Evolutionary conservation across 345 rosid genomes (phyloP).

Genomic region (Bruguiera gymnorhiza): DNA sequence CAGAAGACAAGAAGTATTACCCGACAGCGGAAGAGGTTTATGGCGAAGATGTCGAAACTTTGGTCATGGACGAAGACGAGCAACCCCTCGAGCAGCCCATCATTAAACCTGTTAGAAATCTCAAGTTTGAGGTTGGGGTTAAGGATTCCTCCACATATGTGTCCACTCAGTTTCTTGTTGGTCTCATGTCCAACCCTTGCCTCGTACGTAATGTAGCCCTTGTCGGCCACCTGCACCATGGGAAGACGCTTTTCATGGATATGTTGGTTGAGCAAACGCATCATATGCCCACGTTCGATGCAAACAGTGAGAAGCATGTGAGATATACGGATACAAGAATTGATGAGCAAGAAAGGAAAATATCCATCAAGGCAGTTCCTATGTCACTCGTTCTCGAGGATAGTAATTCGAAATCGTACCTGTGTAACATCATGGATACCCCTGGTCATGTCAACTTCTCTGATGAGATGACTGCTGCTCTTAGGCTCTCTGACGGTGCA

Average conservation of each 20-base stretch:
- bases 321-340: conserved; percentile 90
- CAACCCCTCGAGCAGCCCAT: conserved; percentile 91
- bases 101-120: conserved; percentile 72
- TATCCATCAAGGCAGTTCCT: conserved; percentile 90
- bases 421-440: conserved; percentile 88
- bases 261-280: conserved; percentile 99
- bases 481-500: conserved; percentile 93
- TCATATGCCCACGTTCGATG: conserved; percentile 79
- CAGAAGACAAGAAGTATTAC: conserved; percentile 94
- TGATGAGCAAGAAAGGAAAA: conserved; percentile 94
- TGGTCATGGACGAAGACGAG: conserved; percentile 97
- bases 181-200: conserved; percentile 86
- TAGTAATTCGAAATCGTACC: conserved; percentile 84
- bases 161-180: conserved; percentile 86
- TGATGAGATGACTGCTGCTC: conserved; percentile 82
- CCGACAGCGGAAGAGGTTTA: conserved; percentile 98
- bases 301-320: conserved; percentile 80
- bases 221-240: conserved; percentile 92
- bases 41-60: conserved; percentile 87
- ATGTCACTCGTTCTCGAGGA: conserved; percentile 98
- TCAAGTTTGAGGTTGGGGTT: conserved; percentile 89
- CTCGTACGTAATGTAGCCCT: conserved; percentile 94
- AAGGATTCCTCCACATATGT: conserved; percentile 90
- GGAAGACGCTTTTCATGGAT: conserved; percentile 93
- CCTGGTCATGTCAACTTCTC: conserved; percentile 92